These are phyloP conservation scores for Cyberlindnera bimundalis DNA, from an alignment of 805 yeast species.

Conservation along the genomic window DNA sequence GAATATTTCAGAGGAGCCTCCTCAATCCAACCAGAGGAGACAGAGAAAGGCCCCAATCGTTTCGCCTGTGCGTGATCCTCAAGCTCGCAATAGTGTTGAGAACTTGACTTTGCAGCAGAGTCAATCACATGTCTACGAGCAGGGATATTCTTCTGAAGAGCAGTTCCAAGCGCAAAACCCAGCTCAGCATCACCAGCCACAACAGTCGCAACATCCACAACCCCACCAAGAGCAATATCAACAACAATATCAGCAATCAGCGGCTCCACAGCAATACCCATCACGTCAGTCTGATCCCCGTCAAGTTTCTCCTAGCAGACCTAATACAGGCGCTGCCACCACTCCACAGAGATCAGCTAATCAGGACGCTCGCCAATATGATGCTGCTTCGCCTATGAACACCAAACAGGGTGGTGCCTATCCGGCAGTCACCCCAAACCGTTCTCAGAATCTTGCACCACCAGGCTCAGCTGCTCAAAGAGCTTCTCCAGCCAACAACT, in stretches of 20 bases:
- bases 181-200: no score
- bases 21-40: constrained; percentile 5
- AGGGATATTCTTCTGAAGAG: no score
- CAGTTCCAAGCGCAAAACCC: no score
- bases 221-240: no score
- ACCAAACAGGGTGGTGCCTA: constrained; percentile 2
- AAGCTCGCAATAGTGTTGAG: neutral
- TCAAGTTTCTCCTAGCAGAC: constrained; percentile 3
- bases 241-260: no score
- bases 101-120: neutral
- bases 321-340: neutral
- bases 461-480: constrained; percentile 9
- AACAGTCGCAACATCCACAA: no score
- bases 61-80: constrained; percentile 8
- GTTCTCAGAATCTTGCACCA: constrained; percentile 8
- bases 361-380: neutral
- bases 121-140: no score
- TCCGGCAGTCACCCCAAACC: constrained; percentile 1
- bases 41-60: constrained; percentile 15
- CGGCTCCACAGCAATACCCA: constrained; percentile 2
- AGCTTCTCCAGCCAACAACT: constrained; percentile 9
- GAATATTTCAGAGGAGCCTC: constrained; percentile 2
- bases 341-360: constrained; percentile 4
- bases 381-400: no score
- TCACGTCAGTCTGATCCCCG: neutral